Percentiles rank a stretch among this genome's conserved stretches.
Conservation (phyloP, 768 basidiomycete genomes). For the Butyriboletus loyo region DNA sequence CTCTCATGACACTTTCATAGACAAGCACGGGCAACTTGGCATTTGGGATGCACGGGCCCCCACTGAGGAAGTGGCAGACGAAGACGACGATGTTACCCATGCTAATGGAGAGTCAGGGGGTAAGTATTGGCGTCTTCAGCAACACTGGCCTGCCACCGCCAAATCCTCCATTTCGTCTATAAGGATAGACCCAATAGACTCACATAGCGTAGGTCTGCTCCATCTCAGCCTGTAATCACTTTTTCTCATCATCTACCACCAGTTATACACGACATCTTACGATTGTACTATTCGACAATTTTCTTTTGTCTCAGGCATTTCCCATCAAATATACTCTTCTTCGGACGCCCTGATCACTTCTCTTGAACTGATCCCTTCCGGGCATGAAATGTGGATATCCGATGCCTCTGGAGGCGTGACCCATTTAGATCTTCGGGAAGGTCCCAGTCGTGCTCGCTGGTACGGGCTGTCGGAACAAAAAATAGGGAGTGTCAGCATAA, state of each 20-base stretch:
- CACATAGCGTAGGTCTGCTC: conserved; percentile 56
- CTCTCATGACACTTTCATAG: conserved; percentile 36
- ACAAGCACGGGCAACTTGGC: conserved; percentile 80
- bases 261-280: conserved; percentile 82
- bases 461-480: conserved; percentile 69
- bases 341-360: conserved; percentile 61
- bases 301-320: conserved; percentile 70
- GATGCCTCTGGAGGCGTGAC: conserved; percentile 69
- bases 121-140: conserved; percentile 75
- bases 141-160: conserved; percentile 80
- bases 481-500: conserved; percentile 77
- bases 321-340: conserved; percentile 63
- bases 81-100: conserved; percentile 50
- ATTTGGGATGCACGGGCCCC: conserved; percentile 84
- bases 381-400: conserved; percentile 83
- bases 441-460: conserved; percentile 50
- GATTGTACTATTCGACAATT: conserved; percentile 74
- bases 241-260: conserved; percentile 1
- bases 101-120: conserved; percentile 55
- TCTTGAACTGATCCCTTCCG: conserved; percentile 63
- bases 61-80: conserved; percentile 60
- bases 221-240: not conserved
- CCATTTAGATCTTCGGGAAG: conserved; percentile 71
- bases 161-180: conserved; percentile 78
- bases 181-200: conserved; percentile 72